A percentile compares a stretch with the other conserved stretches of the same genome.
Evolutionary conservation across 352 stramenopile genomes (phyloP).

Genomic region (Globisporangium radiosum): DNA sequence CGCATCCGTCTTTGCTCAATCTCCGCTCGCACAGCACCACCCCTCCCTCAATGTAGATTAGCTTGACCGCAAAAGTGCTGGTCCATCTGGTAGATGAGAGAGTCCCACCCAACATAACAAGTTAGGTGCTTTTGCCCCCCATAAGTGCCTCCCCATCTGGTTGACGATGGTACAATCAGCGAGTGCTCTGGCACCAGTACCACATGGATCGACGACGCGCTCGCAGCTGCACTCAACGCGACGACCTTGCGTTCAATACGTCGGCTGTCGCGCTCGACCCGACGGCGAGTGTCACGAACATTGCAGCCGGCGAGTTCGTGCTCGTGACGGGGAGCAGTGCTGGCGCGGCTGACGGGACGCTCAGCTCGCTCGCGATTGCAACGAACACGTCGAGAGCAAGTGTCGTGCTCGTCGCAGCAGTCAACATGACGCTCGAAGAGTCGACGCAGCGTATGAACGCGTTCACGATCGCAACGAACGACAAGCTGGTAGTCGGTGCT

Average conservation of each 20-base stretch:
- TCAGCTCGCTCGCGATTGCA: background rate
- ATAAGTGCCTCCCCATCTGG: no score
- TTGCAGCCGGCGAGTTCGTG: constrained; percentile 5
- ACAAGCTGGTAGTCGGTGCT: background rate
- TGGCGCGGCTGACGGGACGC: no score
- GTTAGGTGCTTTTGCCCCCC: no score
- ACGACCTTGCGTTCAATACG: constrained; percentile 3
- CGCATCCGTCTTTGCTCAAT: no score
- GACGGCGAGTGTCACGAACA: constrained; percentile 3
- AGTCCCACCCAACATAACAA: no score
- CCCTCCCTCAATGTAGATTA: no score
- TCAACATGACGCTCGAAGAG: constrained; percentile 8
- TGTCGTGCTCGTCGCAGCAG: constrained; percentile 3
- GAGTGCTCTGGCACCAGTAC: no score
- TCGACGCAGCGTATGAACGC: constrained; percentile 2
- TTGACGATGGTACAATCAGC: no score
- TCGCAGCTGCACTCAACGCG: background rate
- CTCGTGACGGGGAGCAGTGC: constrained; percentile 1
- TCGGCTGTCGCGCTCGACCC: background rate
- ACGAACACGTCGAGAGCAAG: constrained; percentile 2
- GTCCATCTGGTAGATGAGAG: no score
- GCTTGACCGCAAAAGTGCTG: no score
- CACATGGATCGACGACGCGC: background rate
- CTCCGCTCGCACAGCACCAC: no score
- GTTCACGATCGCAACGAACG: constrained; percentile 8